Base-by-base conservation (phyloP, 2,329 filamentous ascomycete genomes). In the Delphinella strobiligena region DNA sequence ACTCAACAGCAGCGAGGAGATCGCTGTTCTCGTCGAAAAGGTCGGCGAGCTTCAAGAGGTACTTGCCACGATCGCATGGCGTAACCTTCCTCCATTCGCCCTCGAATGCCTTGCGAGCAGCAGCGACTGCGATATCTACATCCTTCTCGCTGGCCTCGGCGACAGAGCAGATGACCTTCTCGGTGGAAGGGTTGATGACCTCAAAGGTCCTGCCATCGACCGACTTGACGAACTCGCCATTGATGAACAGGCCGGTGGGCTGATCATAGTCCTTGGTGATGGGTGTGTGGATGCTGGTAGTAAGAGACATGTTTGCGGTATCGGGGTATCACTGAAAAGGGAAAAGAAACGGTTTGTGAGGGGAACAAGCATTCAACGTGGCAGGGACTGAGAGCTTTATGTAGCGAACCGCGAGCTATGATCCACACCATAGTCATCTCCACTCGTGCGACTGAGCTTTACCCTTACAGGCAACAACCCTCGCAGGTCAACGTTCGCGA, bases 201-300 rank as follows among this genome's bases (percentile, higher is more conserved):
- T 94, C 86, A 58, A 94, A 91, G 51, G 80, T 87, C 74, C 85
- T 81, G 68, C 87, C 87, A 53, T 93, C 84, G 47, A 82, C 78
- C 59, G 78, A 72, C 62, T 82, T 78, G 49, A 93, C 76, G 67
- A 80, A 95, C 65, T 95, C 82, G 63, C 89, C 88, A 75, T 91
- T 88, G 74, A 93, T 91, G 74, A 85, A 91, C 67, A 71, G 63
- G 52, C 67, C 67, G 39, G 64, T 71, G 43, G 68, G 68, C 62
- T 71, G 68, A 38, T 66, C 61, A 51, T 69, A 70, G 56, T 71
- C 67, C 59, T 67, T 80, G 51, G 75, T 75, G 50, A 74, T 47
- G 43, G 82, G 80, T 52, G 80, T 84, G 65, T 78, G 74, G 54
- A 86, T 71, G 59, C 79, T 70, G 48, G 71, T 63, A 41, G 69